phyloP scores from a whole-genome alignment of 768 basidiomycete genomes.

The button mushroom (Agaricus bisporus) region DNA sequence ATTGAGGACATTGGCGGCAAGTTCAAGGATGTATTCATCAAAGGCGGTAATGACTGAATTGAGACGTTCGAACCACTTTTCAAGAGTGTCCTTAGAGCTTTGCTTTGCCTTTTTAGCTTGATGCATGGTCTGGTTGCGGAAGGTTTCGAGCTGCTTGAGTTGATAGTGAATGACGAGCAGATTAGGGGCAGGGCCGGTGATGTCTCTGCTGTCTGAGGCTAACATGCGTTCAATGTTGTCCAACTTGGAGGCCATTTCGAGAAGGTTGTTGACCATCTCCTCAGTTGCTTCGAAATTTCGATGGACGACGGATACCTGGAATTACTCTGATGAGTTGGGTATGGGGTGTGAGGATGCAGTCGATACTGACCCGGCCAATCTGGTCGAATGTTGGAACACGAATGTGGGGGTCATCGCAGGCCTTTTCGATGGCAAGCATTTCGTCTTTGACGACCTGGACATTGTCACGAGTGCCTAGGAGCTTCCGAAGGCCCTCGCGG shows the following conservation, averaged over 20 bases:
- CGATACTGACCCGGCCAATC: conserved; percentile 75
- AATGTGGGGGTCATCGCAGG: conserved; percentile 70
- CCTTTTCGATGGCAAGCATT: conserved; percentile 72
- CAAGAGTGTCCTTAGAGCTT: conserved; percentile 59
- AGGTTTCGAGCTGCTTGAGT: conserved; percentile 86
- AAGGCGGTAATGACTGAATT: conserved; percentile 77
- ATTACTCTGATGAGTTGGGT: neutral
- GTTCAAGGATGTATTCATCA: conserved; percentile 74
- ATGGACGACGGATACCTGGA: conserved; percentile 90
- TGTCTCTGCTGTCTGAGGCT: conserved; percentile 63
- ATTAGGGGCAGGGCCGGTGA: conserved; percentile 84
- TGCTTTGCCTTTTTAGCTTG: conserved; percentile 81
- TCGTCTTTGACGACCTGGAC: conserved; percentile 83
- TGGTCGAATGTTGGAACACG: conserved; percentile 88
- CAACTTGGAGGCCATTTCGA: conserved; percentile 87
- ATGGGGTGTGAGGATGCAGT: neutral
- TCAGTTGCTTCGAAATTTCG: conserved; percentile 92
- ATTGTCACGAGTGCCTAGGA: conserved; percentile 69
- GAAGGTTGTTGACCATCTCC: conserved; percentile 90
- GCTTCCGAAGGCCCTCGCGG: conserved; percentile 77
- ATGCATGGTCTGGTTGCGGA: conserved; percentile 92
- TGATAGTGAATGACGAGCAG: conserved; percentile 88
- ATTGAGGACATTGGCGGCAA: conserved; percentile 74
- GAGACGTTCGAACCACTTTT: conserved; percentile 80
- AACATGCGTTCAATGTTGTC: conserved; percentile 76